Evolutionary conservation across 192 early-diverging fungal genomes (phyloP).

Genomic region (Hyaloraphidium curvatum): DNA sequence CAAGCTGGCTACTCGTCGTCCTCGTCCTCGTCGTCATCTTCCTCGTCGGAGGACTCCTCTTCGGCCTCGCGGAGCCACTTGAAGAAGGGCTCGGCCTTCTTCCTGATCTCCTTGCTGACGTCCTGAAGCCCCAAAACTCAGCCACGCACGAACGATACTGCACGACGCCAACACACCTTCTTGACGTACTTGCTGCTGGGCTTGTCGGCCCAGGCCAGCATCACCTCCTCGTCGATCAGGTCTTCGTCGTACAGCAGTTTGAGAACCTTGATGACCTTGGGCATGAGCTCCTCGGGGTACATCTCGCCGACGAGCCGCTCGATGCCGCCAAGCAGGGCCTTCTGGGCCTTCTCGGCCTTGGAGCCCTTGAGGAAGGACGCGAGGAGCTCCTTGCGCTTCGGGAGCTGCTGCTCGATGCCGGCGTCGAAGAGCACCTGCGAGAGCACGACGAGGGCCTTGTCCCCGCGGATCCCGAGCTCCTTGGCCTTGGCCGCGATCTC

Average conservation of each 20-base stretch:
- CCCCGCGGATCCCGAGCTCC: slow-evolving; percentile 56
- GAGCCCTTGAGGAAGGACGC: slow-evolving; percentile 49
- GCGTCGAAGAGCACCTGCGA: slow-evolving; percentile 58
- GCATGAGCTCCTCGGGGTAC: slow-evolving; percentile 35
- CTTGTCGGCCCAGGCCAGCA: slow-evolving; percentile 81
- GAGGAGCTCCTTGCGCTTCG: slow-evolving; percentile 47
- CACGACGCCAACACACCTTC: not conserved
- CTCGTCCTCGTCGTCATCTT: slow-evolving; percentile 6
- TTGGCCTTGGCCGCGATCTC: slow-evolving; percentile 52
- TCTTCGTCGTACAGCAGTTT: slow-evolving; percentile 82
- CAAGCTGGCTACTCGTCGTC: too few relatives aligned
- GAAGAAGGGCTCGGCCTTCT: slow-evolving; percentile 73
- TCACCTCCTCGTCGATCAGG: slow-evolving; percentile 75
- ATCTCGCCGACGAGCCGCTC: slow-evolving; percentile 56
- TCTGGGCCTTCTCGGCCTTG: slow-evolving; percentile 69
- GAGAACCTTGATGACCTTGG: slow-evolving; percentile 44
- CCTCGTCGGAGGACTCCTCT: slow-evolving; percentile 50
- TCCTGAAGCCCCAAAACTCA: slow-evolving; percentile 6
- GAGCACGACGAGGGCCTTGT: slow-evolving; percentile 63
- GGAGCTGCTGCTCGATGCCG: slow-evolving; percentile 45
- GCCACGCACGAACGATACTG: not conserved
- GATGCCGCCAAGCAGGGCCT: slow-evolving; percentile 73
- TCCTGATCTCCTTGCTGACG: slow-evolving; percentile 57
- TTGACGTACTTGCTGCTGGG: slow-evolving; percentile 47
- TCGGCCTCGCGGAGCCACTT: slow-evolving; percentile 78